Conservation (phyloP, 2,329 filamentous ascomycete species). For the Penicillium italicum region DNA sequence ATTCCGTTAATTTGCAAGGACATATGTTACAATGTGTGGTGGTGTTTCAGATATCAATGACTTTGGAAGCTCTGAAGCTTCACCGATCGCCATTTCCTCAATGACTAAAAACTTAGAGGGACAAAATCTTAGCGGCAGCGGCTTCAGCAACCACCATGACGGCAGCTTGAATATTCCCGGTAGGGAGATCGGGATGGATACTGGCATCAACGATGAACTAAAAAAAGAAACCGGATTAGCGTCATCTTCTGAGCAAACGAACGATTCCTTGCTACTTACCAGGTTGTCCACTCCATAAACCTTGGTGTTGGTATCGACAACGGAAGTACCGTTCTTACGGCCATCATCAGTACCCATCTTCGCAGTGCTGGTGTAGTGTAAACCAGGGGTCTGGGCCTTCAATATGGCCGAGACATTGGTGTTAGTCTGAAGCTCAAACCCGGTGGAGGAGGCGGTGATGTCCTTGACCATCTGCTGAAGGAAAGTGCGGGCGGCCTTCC, state of each 20-base stretch:
- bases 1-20: too few species aligned
- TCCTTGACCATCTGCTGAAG: slow-evolving; percentile 22
- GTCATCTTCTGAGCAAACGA: background rate
- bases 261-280: slow-evolving; percentile 1
- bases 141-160: slow-evolving; percentile 64
- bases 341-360: slow-evolving; percentile 60
- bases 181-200: slow-evolving; percentile 66
- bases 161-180: slow-evolving; percentile 64
- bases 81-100: background rate
- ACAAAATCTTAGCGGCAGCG: slow-evolving; percentile 44
- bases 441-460: slow-evolving; percentile 19
- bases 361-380: slow-evolving; percentile 51
- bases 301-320: slow-evolving; percentile 62
- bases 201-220: slow-evolving; percentile 60
- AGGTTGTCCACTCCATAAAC: slow-evolving; percentile 67
- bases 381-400: slow-evolving; percentile 44
- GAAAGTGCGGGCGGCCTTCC: slow-evolving; percentile 19
- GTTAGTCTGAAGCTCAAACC: slow-evolving; percentile 23
- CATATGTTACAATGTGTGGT: background rate
- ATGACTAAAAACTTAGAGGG: slow-evolving; percentile 24
- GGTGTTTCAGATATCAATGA: background rate
- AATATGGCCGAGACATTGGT: slow-evolving; percentile 26
- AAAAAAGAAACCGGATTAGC: slow-evolving; percentile 37
- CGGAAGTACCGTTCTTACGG: slow-evolving; percentile 53
- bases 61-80: too few species aligned